Evolutionary conservation across 2,329 filamentous ascomycete genomes (phyloP).

Genomic region (Zymoseptoria crescenta): DNA sequence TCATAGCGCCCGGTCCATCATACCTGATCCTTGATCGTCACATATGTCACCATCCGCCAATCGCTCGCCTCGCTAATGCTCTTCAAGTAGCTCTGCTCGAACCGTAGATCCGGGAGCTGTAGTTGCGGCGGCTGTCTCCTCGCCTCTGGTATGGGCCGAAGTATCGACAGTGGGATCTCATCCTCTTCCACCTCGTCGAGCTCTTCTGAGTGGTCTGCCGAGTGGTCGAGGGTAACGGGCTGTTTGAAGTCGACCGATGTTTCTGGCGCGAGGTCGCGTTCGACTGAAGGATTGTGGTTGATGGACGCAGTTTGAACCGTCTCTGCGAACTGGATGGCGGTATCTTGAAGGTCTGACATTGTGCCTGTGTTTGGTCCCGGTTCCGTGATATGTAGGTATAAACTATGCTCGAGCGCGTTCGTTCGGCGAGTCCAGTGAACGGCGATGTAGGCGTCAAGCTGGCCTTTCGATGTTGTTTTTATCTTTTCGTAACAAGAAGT

Average conservation of each 20-base stretch:
- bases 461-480: not conserved
- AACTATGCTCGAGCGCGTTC: not conserved
- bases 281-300: conserved; percentile 60
- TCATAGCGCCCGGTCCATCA: not conserved
- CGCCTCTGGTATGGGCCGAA: conserved; percentile 48
- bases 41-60: conserved; percentile 71
- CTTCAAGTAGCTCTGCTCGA: conserved; percentile 95
- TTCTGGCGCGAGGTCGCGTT: conserved; percentile 71
- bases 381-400: not conserved
- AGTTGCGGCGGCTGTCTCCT: conserved; percentile 47
- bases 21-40: conserved; percentile 86
- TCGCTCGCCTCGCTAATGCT: conserved; percentile 74
- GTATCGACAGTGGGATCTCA: conserved; percentile 60
- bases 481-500: not conserved
- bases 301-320: conserved; percentile 75
- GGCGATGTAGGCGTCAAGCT: not conserved
- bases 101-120: conserved; percentile 71
- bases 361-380: not conserved
- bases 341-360: conserved; percentile 25
- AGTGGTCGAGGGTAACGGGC: conserved; percentile 45
- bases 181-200: conserved; percentile 50
- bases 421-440: not conserved
- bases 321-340: conserved; percentile 55
- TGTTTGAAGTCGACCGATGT: conserved; percentile 62
- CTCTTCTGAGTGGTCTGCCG: conserved; percentile 34